Evolutionary conservation across 805 yeast species (phyloP), one percentile per base, ranked within the genome.

Genomic region (Barnettozyma siamensis): DNA sequence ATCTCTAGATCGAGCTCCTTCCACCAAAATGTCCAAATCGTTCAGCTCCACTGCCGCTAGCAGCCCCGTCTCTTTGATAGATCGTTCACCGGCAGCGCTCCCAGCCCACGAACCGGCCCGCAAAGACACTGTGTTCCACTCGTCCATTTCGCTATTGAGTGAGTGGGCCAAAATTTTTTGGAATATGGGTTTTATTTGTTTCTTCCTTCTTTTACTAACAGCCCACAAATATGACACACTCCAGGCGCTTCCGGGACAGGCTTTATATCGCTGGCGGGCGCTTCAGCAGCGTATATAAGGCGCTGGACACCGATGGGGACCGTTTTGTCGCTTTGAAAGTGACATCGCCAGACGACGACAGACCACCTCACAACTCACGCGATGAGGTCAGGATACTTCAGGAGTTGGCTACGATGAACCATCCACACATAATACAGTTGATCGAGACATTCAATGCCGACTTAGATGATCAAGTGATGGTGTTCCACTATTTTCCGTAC

Each of bases 321-420:
- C 13, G 19, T 8, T 32, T 31, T 2, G 68, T 62, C 8, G 82
- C 78, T 0, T 46, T 78, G 33, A 78, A 78, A 50, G 54, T 69
- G 16, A 65, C 72, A 2, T 69, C 70, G 15, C 71, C 72, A 4
- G 78, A 70, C 33, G 75, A 70, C 31, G 76, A 73, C 41, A 56
- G 60, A 16, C 72, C 77, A 3, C 84, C 84, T 2, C 84, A 78
- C 49, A 63, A 63, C 44, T 65, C 74, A n/a, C 41, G 62, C 18
- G 65, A 63, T 33, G 84, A 78, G 51, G 47, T 73, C 28, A 57
- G 55, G 20, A 51, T 75, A 4, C 37, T 41, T 9, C 35, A 29
- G 19, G 38, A 33, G 18, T 52, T 78, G 31, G 32, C 48, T 20
- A 40, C 45, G 28, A 31, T 41, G 50, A 19, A 40, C 45, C 20